Base-by-base conservation (phyloP, 2,329 filamentous ascomycete genomes). In the Berkeleyomyces rouxiae region DNA sequence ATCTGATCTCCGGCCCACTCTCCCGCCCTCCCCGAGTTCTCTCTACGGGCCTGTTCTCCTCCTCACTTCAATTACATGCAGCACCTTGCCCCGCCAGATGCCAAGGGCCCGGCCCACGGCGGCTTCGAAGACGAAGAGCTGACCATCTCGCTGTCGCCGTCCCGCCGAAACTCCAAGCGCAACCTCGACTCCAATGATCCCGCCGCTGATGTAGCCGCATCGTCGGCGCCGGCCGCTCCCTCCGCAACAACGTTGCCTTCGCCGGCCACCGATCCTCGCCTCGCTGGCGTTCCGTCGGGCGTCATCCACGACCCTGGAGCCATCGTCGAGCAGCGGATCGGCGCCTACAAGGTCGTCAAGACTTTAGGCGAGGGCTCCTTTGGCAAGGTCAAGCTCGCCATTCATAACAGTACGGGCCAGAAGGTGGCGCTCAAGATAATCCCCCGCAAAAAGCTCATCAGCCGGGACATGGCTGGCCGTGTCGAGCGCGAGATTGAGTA, bases 401-500 rank as follows among this genome's bases (percentile, higher is more conserved):
- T 91, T 49, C 93, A 99, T 72, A 85, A 90, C 70, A 85, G 90
- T 68, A 97, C 89, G 68, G 88, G 88, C 67, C 91, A 97, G 74
- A 89, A 96, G 76, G 93, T 99, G 59, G 93, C 93, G 37, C 81
- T 99, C 71, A 99, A 99, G 80, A 96, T 97, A 71, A 99, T 99
- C 70, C 88, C 90, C 49, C 83, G 93, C 67, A 93, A 93, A 78
- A 95, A 96, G 78, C 82, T 99, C 70, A 90, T 96, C 69, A 97
- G 91, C 68, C 82, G 92, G 70, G 93, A 99, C 74, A 97, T 99
- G 93, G 91, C 95, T 61, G 93, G 93, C 65, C 84, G 93, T 65
- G 95, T 99, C 67, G 93, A 99, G 78, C 84, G 93, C 68, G 93
- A 99, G 78, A 99, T 99, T 69, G 91, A 96, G 73, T 99, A 99